Evolutionary conservation across 2,329 filamentous ascomycete species (phyloP).

Genomic region (Teratosphaeria epicoccoides): DNA sequence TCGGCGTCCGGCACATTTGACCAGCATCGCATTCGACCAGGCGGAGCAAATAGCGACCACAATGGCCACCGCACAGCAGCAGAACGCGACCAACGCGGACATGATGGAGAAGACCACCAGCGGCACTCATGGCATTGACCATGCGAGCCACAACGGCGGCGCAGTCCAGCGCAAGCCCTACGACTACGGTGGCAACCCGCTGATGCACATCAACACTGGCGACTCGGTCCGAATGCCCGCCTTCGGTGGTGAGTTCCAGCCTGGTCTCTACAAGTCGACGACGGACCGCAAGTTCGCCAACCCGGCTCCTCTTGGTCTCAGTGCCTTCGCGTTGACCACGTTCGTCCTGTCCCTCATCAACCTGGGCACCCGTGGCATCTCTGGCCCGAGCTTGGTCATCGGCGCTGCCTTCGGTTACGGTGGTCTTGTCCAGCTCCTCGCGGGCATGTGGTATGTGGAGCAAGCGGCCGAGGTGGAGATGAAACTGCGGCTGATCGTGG

Average conservation of each 20-base stretch:
- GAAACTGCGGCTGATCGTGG: background rate
- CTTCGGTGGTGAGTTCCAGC: constrained; percentile 44
- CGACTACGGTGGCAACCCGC: constrained; percentile 42
- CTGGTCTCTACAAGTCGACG: constrained; percentile 36
- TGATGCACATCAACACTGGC: constrained; percentile 40
- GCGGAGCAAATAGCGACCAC: background rate
- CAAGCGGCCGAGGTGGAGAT: background rate
- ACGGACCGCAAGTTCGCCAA: constrained; percentile 43
- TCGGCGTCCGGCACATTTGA: background rate
- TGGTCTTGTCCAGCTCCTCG: constrained; percentile 41
- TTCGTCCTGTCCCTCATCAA: constrained; percentile 48
- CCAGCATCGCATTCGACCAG: background rate
- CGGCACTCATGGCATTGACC: constrained; percentile 27
- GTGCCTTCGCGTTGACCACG: constrained; percentile 56
- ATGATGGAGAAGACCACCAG: constrained; percentile 8
- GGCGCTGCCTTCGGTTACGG: constrained; percentile 41
- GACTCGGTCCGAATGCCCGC: constrained; percentile 38
- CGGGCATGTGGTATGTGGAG: constrained; percentile 43
- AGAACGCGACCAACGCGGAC: constrained; percentile 21
- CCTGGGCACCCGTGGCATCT: constrained; percentile 33
- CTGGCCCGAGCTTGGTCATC: constrained; percentile 37
- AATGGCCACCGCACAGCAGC: constrained; percentile 34
- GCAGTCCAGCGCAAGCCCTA: constrained; percentile 34
- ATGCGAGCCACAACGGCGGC: constrained; percentile 13
- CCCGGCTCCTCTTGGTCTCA: constrained; percentile 49